These are phyloP conservation scores for Gracilaria caudata DNA, from an alignment of 23 red algal genomes.

Conservation along the genomic window DNA sequence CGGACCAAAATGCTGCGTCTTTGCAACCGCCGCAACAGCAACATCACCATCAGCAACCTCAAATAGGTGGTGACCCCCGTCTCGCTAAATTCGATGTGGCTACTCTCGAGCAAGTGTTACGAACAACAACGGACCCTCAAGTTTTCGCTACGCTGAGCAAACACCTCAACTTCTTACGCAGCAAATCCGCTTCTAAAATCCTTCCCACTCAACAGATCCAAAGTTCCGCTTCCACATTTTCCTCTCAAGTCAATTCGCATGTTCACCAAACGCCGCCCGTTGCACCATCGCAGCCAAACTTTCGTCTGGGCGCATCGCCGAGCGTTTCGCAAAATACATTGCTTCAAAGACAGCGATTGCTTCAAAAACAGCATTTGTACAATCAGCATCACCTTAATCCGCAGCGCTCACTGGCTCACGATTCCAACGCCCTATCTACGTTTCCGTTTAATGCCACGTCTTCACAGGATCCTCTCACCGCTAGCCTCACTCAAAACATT, in stretches of 20 bases:
- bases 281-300: not conserved
- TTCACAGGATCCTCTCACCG: constrained; percentile 2
- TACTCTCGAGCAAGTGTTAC: constrained; percentile 15
- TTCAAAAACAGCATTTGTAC: constrained; percentile 20
- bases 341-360: not conserved
- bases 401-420: not conserved
- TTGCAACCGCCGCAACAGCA: not conserved
- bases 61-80: not conserved
- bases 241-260: not conserved
- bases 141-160: constrained; percentile 12
- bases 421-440: not conserved
- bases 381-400: constrained; percentile 14
- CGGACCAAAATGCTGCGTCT: not conserved
- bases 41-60: not conserved
- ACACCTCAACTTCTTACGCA: constrained; percentile 16
- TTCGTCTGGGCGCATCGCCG: not conserved
- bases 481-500: constrained; percentile 12
- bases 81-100: constrained; percentile 17
- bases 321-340: not conserved
- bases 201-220: not conserved
- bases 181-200: not conserved
- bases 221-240: not conserved
- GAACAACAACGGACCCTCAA: not conserved
- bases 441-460: constrained; percentile 1
- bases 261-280: not conserved